Base-by-base conservation (phyloP, 192 early-diverging fungal species). In the Rhizoclosmatium sp. region DNA sequence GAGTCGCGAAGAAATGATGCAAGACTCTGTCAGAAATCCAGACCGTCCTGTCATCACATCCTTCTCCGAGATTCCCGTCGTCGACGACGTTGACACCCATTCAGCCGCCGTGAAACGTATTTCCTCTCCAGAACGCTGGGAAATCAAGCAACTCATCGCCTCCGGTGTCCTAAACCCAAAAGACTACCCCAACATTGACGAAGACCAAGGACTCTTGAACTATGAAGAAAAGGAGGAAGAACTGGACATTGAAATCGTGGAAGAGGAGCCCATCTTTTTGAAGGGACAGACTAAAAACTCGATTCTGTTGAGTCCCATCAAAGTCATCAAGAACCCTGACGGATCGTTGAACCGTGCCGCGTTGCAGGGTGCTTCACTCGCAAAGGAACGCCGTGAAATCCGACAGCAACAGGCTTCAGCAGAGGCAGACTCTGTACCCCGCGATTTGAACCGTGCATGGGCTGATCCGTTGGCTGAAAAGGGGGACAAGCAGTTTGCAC, bases 311-410 rank as follows among this genome's bases (percentile, higher is more conserved):
- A 93, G 92, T 81, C 98, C 98, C 10, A 92, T 99, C 81, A 99
- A 98, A 83, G 94, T 99, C 40, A 95, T 99, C 54, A 98, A 98
- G 84, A 97, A 95, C 54, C 97, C 97, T 1, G 98, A 98, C 79
- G 98, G 98, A 23, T 93, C 95, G 14, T 79, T 99, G 85, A 99
- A 99, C 81, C 90, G 97, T 3, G 96, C 97, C 0, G 98, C 98
- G 5, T 82, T 99, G 59, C 92, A 94, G 2, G 96, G 98, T 14
- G 96, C 96, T 0, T 90, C 95, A 0, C 76, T 98, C 23, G 94
- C 97, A 16, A 98, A 97, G 77, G 98, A 99, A 82, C 90, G 98
- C 65, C 88, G 95, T 81, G 96, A 99, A 83, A 81, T 91, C 47
- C 80, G 87, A 49, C 82, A 79, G 65, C 82, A 88, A 69, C 85